These are phyloP conservation scores for Lepidium africanum DNA, from an alignment of 345 rosid genomes.

Conservation along the genomic window DNA sequence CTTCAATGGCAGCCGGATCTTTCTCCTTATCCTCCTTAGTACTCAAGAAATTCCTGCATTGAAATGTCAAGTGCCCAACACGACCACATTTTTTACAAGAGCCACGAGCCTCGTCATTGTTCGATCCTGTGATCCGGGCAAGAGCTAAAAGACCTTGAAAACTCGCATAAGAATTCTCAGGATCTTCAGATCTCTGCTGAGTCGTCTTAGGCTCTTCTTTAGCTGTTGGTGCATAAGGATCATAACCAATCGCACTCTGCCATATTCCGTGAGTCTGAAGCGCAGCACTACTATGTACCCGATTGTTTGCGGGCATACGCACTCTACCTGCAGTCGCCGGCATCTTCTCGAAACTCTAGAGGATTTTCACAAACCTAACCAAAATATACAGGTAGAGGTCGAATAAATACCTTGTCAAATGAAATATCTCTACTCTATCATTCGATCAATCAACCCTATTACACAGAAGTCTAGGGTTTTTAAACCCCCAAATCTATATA, in stretches of 20 bases:
- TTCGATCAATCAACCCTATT: not conserved
- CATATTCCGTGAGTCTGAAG: conserved; percentile 96
- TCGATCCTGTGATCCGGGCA: conserved; percentile 68
- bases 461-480: not conserved
- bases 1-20: conserved; percentile 45
- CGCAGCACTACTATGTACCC: conserved; percentile 99
- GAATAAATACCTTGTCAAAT: not conserved
- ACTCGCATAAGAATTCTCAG: conserved; percentile 70
- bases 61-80: conserved; percentile 85
- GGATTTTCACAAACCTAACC: conserved; percentile 9
- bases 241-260: conserved; percentile 96
- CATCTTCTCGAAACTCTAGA: conserved; percentile 45
- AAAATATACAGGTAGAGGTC: not conserved
- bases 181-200: conserved; percentile 33
- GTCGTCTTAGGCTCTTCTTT: conserved; percentile 63
- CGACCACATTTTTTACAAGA: conserved; percentile 92
- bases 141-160: conserved; percentile 85
- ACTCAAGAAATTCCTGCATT: conserved; percentile 84
- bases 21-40: conserved; percentile 72
- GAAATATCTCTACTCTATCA: not conserved
- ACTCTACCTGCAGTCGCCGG: conserved; percentile 99
- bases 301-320: conserved; percentile 98
- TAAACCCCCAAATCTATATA: not conserved
- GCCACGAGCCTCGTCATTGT: conserved; percentile 84
- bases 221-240: conserved; percentile 79